phyloP scores from a whole-genome alignment of 1,284 basidiomycete species.

The Moniliophthora roreri region DNA sequence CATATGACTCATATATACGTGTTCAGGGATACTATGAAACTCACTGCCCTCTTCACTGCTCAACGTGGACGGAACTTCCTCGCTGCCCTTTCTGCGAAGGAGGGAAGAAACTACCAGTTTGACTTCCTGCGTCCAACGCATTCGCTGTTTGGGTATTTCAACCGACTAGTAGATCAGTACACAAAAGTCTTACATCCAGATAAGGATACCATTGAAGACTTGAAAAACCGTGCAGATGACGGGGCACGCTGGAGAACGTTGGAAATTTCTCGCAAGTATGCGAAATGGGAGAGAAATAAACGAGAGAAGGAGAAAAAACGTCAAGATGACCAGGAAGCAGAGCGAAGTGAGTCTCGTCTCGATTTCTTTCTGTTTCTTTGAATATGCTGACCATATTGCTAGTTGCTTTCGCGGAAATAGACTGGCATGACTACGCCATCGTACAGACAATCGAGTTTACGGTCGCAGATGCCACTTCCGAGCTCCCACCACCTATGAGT shows the following conservation, averaged over 20 bases:
- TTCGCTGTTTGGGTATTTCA: conserved; percentile 96
- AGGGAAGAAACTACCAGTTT: conserved; percentile 96
- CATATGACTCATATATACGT: background rate
- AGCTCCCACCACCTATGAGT: conserved; percentile 93
- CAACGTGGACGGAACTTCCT: conserved; percentile 89
- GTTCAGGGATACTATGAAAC: conserved; percentile 82
- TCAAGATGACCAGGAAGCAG: conserved; percentile 88
- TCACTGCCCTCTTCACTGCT: conserved; percentile 96
- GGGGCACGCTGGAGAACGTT: conserved; percentile 76
- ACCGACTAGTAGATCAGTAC: conserved; percentile 96
- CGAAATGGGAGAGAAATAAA: conserved; percentile 87
- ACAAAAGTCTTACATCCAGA: conserved; percentile 87
- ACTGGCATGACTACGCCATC: conserved; percentile 99
- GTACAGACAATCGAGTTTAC: conserved; percentile 99
- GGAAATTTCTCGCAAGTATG: conserved; percentile 75
- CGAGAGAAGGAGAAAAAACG: conserved; percentile 84
- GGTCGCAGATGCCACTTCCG: conserved; percentile 85
- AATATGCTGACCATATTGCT: conserved; percentile 13
- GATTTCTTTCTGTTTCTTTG: conserved; percentile 9
- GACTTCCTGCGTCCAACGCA: conserved; percentile 96
- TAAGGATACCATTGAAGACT: conserved; percentile 68
- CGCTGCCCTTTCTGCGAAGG: conserved; percentile 79
- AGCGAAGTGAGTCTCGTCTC: conserved; percentile 65
- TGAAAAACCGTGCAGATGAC: conserved; percentile 64
- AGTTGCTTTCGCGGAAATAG: conserved; percentile 95